Evolutionary conservation across 2,329 filamentous ascomycete genomes (phyloP).

Genomic region (Aurifilum marmelostoma): DNA sequence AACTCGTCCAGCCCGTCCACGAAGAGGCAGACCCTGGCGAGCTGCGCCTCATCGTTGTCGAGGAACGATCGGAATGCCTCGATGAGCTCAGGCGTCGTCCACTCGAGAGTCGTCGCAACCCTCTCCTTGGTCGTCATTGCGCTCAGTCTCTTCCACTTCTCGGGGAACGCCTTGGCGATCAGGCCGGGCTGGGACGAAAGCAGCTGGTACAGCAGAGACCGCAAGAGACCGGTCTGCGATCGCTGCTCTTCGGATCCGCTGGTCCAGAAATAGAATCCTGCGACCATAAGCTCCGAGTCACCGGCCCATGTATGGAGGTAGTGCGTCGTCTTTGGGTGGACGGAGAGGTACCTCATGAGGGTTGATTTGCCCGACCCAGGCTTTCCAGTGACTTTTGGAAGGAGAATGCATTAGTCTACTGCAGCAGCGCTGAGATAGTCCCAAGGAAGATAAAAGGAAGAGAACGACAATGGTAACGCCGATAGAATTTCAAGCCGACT

Average conservation of each 20-base stretch:
- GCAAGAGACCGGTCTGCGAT: constrained; percentile 42
- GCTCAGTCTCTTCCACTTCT: constrained; percentile 36
- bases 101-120: constrained; percentile 37
- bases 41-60: constrained; percentile 27
- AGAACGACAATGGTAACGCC: no score
- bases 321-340: constrained; percentile 30
- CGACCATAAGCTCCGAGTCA: constrained; percentile 35
- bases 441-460: no score
- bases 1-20: constrained; percentile 36
- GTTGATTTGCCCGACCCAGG: constrained; percentile 53
- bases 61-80: constrained; percentile 34
- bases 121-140: constrained; percentile 37
- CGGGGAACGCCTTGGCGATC: constrained; percentile 35
- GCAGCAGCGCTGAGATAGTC: no score
- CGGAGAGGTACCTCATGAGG: constrained; percentile 44
- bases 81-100: constrained; percentile 38
- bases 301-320: constrained; percentile 36
- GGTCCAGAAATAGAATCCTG: constrained; percentile 52
- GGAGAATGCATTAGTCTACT: neutral
- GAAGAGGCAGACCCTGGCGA: constrained; percentile 34
- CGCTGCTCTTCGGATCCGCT: constrained; percentile 44
- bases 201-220: constrained; percentile 43
- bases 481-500: no score
- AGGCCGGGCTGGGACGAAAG: constrained; percentile 35
- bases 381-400: constrained; percentile 42